Evolutionary conservation across 306 rosid genomes (phyloP).

Genomic region (Psophocarpus tetragonolobus): DNA sequence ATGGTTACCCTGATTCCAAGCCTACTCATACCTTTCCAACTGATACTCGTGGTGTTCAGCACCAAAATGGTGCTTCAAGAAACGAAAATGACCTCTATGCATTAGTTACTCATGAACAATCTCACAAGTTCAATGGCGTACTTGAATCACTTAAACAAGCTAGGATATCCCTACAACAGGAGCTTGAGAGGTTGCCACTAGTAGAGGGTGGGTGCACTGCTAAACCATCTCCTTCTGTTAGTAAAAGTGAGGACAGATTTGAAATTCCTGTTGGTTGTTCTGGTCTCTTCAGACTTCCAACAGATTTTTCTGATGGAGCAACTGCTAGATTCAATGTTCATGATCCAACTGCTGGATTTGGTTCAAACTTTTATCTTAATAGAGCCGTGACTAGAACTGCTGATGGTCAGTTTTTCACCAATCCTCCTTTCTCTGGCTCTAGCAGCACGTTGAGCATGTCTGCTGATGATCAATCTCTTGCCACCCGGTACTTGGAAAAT

Average conservation of each 20-base stretch:
- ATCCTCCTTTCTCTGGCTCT: constrained; percentile 44
- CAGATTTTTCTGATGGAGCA: constrained; percentile 64
- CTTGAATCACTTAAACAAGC: constrained; percentile 88
- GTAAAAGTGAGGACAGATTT: constrained; percentile 48
- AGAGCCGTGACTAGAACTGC: constrained; percentile 35
- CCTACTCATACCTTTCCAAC: constrained; percentile 35
- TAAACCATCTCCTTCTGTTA: constrained; percentile 40
- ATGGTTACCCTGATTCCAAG: constrained; percentile 31
- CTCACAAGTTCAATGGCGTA: constrained; percentile 52
- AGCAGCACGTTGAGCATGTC: constrained; percentile 35
- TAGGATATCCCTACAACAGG: constrained; percentile 58
- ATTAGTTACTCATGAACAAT: constrained; percentile 64
- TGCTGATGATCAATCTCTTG: constrained; percentile 42
- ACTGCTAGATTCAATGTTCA: constrained; percentile 39
- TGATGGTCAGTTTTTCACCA: constrained; percentile 33
- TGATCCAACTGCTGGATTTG: constrained; percentile 40
- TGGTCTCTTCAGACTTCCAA: constrained; percentile 86
- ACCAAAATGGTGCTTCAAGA: constrained; percentile 42
- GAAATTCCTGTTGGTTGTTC: constrained; percentile 63
- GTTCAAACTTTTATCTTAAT: constrained; percentile 38
- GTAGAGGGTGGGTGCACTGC: constrained; percentile 35
- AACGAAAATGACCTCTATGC: constrained; percentile 57
- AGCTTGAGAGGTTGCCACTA: constrained; percentile 53
- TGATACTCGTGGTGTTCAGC: constrained; percentile 30
- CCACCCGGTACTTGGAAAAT: constrained; percentile 37